Evolutionary conservation across 768 basidiomycete species (phyloP).

Genomic region (Termitomyces sp.): DNA sequence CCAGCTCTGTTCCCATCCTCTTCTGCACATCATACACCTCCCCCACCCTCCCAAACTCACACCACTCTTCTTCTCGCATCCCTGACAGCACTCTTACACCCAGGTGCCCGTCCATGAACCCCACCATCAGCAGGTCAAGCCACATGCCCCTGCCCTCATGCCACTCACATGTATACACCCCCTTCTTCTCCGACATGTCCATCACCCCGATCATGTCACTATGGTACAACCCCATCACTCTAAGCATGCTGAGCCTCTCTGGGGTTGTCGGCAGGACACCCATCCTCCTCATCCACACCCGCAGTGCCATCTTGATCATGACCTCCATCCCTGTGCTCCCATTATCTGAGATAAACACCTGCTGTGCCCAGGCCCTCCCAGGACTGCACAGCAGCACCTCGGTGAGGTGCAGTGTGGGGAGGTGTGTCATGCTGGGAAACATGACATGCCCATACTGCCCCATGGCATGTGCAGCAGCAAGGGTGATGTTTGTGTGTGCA

Average conservation of each 20-base stretch:
- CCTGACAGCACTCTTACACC: slow-evolving; percentile 52
- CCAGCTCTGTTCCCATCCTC: slow-evolving; percentile 61
- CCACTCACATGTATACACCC: slow-evolving; percentile 95
- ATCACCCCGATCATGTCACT: slow-evolving; percentile 97
- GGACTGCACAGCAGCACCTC: slow-evolving; percentile 80
- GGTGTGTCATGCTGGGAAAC: slow-evolving; percentile 86
- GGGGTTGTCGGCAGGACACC: slow-evolving; percentile 6
- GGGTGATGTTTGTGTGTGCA: slow-evolving; percentile 65
- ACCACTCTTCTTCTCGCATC: slow-evolving; percentile 17
- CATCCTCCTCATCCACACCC: slow-evolving; percentile 47
- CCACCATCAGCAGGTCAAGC: slow-evolving; percentile 86
- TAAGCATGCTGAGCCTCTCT: slow-evolving; percentile 71
- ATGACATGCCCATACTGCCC: slow-evolving; percentile 97
- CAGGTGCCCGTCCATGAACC: slow-evolving; percentile 57
- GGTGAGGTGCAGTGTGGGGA: slow-evolving; percentile 80
- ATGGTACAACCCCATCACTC: slow-evolving; percentile 91
- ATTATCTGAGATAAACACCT: slow-evolving; percentile 92
- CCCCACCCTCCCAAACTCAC: slow-evolving; percentile 42
- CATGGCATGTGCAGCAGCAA: slow-evolving; percentile 86
- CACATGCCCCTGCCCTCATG: slow-evolving; percentile 89
- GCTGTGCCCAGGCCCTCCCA: slow-evolving; percentile 86
- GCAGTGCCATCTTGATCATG: slow-evolving; percentile 95
- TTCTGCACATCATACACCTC: slow-evolving; percentile 67
- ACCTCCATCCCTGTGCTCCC: slow-evolving; percentile 97
- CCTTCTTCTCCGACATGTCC: slow-evolving; percentile 85